Percentiles rank a stretch among this genome's conserved stretches.
Conservation (phyloP, 2,329 filamentous ascomycete genomes). For the Microsporum audouinii region DNA sequence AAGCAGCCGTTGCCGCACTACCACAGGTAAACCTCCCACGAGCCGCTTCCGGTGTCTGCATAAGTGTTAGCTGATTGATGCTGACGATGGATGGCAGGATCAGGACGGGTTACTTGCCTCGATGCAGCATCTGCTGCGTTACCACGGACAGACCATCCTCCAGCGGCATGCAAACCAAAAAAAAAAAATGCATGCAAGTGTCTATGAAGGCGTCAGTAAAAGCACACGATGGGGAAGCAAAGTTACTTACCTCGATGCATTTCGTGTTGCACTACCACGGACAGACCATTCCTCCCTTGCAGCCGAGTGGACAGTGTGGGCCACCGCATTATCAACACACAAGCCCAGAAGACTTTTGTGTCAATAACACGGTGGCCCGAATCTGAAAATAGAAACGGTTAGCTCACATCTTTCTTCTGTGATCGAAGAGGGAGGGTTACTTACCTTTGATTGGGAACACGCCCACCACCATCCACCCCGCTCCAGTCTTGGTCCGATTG, state of each 20-base stretch:
- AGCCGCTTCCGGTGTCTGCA: neutral
- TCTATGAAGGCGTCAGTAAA: neutral
- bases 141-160: neutral
- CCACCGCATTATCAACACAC: neutral
- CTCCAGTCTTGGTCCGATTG: neutral
- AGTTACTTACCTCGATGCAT: neutral
- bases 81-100: neutral
- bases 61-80: neutral
- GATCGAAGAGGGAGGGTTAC: neutral
- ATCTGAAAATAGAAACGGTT: neutral
- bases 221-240: neutral
- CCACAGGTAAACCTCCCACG: neutral
- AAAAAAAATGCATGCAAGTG: neutral
- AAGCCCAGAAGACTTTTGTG: neutral
- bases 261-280: neutral
- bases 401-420: neutral
- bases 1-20: neutral
- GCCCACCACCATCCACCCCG: neutral
- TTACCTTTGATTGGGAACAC: neutral
- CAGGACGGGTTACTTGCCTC: neutral
- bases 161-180: neutral
- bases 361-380: neutral
- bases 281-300: conserved; percentile 2
- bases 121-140: neutral
- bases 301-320: conserved; percentile 10